Conservation (phyloP, 2,329 filamentous ascomycete genomes). For the Apiospora koreana region DNA sequence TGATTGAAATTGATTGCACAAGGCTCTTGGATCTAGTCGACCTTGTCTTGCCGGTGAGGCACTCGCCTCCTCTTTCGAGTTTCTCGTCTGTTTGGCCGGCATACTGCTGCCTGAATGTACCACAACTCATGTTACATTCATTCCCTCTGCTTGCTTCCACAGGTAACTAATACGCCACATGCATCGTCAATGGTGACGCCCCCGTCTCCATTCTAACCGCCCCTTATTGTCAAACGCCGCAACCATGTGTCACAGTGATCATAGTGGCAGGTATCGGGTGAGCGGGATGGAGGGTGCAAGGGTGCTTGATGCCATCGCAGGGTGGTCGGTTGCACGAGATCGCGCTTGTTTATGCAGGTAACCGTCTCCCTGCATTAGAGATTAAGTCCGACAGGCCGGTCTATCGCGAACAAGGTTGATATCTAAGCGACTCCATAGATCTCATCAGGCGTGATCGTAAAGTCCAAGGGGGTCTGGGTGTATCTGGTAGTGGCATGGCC, state of each 20-base stretch:
- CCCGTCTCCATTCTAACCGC: neutral
- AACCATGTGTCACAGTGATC: neutral
- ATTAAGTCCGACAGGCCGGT: slow-evolving; percentile 7
- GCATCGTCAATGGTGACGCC: neutral
- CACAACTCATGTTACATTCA: neutral
- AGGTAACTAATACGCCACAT: neutral
- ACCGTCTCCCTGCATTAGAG: neutral
- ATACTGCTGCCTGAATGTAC: neutral
- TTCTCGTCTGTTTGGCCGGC: neutral
- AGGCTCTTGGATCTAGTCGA: neutral
- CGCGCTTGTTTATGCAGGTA: neutral
- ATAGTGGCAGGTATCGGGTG: neutral
- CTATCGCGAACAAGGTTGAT: neutral
- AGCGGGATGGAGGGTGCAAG: neutral
- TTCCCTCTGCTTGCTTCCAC: neutral
- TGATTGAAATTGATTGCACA: neutral
- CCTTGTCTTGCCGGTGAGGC: neutral
- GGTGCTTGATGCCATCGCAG: neutral
- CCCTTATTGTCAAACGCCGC: neutral
- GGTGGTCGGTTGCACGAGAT: neutral
- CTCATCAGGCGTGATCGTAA: slow-evolving; percentile 31
- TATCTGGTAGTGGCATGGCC: slow-evolving; percentile 29
- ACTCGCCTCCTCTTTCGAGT: neutral
- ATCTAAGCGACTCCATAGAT: slow-evolving; percentile 28
- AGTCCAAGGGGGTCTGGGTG: slow-evolving; percentile 26